Base-by-base conservation (phyloP, 305 asterid genomes). In the Fraxinus nigra region DNA sequence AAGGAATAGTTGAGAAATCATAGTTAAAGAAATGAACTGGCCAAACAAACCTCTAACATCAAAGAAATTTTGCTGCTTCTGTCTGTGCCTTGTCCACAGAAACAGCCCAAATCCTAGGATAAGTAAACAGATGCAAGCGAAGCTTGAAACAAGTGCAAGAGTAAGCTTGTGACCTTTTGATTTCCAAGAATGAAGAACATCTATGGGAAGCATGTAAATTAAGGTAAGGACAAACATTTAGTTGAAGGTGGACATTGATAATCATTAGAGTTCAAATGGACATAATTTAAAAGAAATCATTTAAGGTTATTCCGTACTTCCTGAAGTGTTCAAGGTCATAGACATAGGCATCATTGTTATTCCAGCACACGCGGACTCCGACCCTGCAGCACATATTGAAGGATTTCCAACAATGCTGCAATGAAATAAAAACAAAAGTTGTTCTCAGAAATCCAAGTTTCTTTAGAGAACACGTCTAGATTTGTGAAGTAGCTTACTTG, bases 371-470 rank as follows among this genome's bases (percentile, higher is more conserved):
- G 90, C 86, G 14, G 95, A 90, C 59, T 92, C 93, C 10, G 90
- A 83, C 63, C 91, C 97, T 3, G 85, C 87, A 72, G 84, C 87
- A 48, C 99, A 94, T 85, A 96, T 91, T 79, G 86, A 89, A 11
- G 99, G 98, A 83, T 96, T 96, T 76, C 98, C 99, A 61, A 88
- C 78, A 28, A 94, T 85, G 88, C 99, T 94, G 89, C 78, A 84
- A 84, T 13, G 79, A 83, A 85, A 69, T 4, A 7, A 77, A 32
- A 78, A 26, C 46, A 65, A 14, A 72, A 70, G 10, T 73, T 48
- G n/a, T 46, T 79, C 1, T 80, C 32, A 82, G 80, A 80, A 63
- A 59, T 80, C 80, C 24, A 69, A 67, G 54, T 79, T 82, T 32
- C 37, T 83, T 72, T 9, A 37, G 33, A 24, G 72, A 46, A 14